Percentiles rank a stretch among this genome's conserved stretches.
Conservation (phyloP, 1,284 basidiomycete genomes). For the Puccinia triticina region DNA sequence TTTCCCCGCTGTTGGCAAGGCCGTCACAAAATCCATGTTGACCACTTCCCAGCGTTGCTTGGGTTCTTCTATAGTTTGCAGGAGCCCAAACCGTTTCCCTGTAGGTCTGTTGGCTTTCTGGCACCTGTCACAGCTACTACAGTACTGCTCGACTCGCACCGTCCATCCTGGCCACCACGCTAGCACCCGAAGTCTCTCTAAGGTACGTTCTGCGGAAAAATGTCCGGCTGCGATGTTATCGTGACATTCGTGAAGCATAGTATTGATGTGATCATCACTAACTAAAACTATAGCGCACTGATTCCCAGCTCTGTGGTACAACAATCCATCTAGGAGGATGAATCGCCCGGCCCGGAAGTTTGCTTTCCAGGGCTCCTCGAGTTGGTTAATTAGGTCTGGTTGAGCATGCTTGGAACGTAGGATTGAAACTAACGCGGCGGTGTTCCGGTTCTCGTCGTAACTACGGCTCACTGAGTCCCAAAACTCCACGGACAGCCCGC, state of each 20-base stretch:
- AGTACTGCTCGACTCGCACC: not conserved
- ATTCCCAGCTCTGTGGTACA: conserved; percentile 25
- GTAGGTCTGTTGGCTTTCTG: too few species aligned
- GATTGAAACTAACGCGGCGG: not conserved
- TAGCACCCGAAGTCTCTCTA: not conserved
- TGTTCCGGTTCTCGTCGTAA: not conserved
- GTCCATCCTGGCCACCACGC: conserved; percentile 32
- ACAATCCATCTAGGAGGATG: not conserved
- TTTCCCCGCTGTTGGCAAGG: conserved; percentile 12
- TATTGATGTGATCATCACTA: not conserved
- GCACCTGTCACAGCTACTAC: not conserved
- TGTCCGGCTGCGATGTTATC: not conserved
- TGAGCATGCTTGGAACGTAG: not conserved
- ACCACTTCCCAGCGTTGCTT: too few species aligned
- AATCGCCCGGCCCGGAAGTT: not conserved
- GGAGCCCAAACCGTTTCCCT: too few species aligned
- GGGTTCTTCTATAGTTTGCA: too few species aligned
- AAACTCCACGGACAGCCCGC: not conserved
- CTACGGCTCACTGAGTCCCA: not conserved
- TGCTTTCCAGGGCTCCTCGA: not conserved
- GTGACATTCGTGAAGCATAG: conserved; percentile 19
- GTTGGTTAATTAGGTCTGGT: not conserved
- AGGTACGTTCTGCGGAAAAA: too few species aligned
- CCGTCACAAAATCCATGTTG: too few species aligned
- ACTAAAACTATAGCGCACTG: not conserved